Conservation (phyloP, 1,139 yeast genomes). For the Sugiyamaella novakii region DNA sequence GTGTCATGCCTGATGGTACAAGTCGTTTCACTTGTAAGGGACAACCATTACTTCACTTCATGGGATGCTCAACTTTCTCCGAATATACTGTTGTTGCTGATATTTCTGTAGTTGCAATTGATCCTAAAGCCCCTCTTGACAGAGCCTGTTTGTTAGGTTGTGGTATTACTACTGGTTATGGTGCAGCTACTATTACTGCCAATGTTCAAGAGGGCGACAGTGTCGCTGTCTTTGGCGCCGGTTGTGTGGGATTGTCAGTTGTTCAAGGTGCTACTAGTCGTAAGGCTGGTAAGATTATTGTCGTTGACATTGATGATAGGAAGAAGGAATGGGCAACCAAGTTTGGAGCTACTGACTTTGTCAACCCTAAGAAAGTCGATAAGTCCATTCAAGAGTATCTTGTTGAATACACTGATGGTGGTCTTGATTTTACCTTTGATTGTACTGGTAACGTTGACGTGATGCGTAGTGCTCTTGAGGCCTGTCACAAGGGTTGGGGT, state of each 20-base stretch:
- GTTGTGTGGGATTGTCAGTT: slow-evolving; percentile 94
- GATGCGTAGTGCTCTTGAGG: slow-evolving; percentile 94
- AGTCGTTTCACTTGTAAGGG: slow-evolving; percentile 81
- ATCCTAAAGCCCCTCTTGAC: slow-evolving; percentile 79
- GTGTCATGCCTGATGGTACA: slow-evolving; percentile 96
- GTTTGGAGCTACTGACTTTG: slow-evolving; percentile 94
- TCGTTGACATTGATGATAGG: slow-evolving; percentile 80
- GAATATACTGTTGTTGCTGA: slow-evolving; percentile 98
- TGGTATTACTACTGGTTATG: slow-evolving; percentile 98
- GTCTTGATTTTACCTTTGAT: slow-evolving; percentile 92
- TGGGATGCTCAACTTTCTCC: slow-evolving; percentile 97
- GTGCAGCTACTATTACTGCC: slow-evolving; percentile 96
- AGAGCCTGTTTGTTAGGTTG: slow-evolving; percentile 93
- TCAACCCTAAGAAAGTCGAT: slow-evolving; percentile 77
- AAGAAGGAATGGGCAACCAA: slow-evolving; percentile 83
- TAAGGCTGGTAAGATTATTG: slow-evolving; percentile 80
- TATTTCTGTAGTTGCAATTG: slow-evolving; percentile 93
- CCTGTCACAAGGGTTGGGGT: slow-evolving; percentile 99
- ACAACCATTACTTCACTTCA: slow-evolving; percentile 79
- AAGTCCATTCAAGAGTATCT: slow-evolving; percentile 79
- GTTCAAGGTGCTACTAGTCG: slow-evolving; percentile 90
- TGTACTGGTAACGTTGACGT: slow-evolving; percentile 96
- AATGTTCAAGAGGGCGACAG: slow-evolving; percentile 89
- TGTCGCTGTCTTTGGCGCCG: slow-evolving; percentile 96
- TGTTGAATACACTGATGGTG: slow-evolving; percentile 92